Conservation (phyloP, 257 asterid species). For the Solanum sejunctum region DNA sequence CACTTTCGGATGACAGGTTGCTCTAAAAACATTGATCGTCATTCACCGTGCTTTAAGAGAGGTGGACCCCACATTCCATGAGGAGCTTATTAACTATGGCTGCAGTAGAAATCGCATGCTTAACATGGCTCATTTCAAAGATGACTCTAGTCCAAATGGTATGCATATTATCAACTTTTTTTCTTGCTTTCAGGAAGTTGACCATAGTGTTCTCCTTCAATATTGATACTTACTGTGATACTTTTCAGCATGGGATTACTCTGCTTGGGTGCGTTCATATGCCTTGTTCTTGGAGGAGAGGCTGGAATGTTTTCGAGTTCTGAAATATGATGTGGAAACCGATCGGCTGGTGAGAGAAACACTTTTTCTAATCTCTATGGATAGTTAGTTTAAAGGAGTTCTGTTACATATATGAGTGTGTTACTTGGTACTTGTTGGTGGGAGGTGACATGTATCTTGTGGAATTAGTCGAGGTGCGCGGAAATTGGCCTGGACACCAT, state of each 20-base stretch:
- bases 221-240: conserved; percentile 6
- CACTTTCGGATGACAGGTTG: conserved; percentile 43
- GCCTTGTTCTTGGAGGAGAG: conserved; percentile 95
- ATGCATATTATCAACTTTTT: conserved; percentile 3
- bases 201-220: neutral
- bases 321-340: conserved; percentile 76
- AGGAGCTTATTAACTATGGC: conserved; percentile 79
- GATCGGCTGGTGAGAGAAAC: conserved; percentile 51
- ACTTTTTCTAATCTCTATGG: neutral
- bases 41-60: conserved; percentile 97
- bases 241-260: conserved; percentile 89
- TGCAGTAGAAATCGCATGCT: conserved; percentile 80
- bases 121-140: conserved; percentile 88
- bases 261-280: conserved; percentile 91
- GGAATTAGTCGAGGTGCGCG: too few species aligned
- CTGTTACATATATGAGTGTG: neutral
- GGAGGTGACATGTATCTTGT: too few species aligned
- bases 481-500: too few species aligned
- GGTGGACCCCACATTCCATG: conserved; percentile 96
- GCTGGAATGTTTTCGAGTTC: conserved; percentile 76
- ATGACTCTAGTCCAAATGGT: conserved; percentile 96
- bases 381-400: neutral
- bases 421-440: too few species aligned
- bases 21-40: conserved; percentile 81
- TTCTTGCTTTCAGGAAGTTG: neutral